Base-by-base conservation (phyloP, 2,329 filamentous ascomycete genomes). In the Zasmidium angulare region DNA sequence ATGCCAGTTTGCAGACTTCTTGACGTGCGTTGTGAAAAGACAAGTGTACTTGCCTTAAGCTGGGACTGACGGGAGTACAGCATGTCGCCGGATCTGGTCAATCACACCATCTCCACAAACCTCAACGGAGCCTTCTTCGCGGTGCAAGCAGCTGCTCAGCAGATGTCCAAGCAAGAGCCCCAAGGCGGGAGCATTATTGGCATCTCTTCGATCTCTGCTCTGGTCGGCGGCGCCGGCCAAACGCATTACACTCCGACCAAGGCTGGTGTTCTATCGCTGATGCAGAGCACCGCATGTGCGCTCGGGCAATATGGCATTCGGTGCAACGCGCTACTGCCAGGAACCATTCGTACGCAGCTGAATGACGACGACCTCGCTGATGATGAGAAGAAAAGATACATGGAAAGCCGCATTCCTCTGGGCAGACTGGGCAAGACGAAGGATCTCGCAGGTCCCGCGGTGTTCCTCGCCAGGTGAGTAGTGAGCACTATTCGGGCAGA, bases 181-280 rank as follows among this genome's bases (percentile, higher is more conserved):
- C 75, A 84, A 0, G 90, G 91, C 17, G 92, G 92, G 31, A 88
- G 85, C 68, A 95, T 96, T 69, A 93, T 92, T 65, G 89, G 84
- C 55, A 81, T 93, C 43, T 88, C 84, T 7, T 89, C 86, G 65
- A 90, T 92, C 69, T 86, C 83, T 19, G 89, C 89, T 0, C 82
- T 92, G 12, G 89, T 92, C 0, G 91, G 91, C 40, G 91, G 91
- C 47, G 89, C 87, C 0, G 79, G 82, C 50, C 91, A 96, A 77
- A 87, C 86, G 23, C 91, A 96, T 72, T 96, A 96, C 76, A 96
- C 91, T 17, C 90, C 91, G 10, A 96, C 91, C 17, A 96, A 96
- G 75, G 91, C 91, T 0, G 91, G 90, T 1, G 83, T 96, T 2
- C 72, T 90, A 40, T 89, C 86, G 50, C 80, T 96, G 48, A 95